Base-by-base conservation (phyloP, 805 yeast species). In the Torulaspora maleeae region DNA sequence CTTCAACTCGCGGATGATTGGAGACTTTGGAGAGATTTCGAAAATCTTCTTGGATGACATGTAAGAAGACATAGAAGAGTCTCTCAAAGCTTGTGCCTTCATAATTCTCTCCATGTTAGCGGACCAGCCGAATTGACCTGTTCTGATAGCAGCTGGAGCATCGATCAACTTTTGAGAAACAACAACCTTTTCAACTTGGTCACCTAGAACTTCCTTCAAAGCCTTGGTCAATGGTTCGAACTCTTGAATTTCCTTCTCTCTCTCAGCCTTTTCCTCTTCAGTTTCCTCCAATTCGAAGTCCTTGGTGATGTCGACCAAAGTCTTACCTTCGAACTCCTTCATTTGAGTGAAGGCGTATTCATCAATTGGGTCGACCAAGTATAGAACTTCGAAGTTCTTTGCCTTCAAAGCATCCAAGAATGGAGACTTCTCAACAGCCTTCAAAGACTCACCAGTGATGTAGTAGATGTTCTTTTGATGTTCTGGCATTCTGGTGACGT, bases 31-130 rank as follows among this genome's bases (percentile, higher is more conserved):
- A 64, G 98, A 91, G 60, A 93, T 89, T 80, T 93, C 99, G 65
- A 93, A 88, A 68, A 93, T 93, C 84, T 93, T 93, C 89, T 93
- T 93, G 46, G 99, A 93, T 39, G 98, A 85, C 99, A 93, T 93
- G 93, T 93, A 93, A 53, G 96, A 82, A 34, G 98, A 89, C 99
- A 93, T 93, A 61, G 95, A 80, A 62, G 95, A 86, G 74, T 93
- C 99, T 79, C 98, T 89, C 66, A 93, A 78, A 63, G 99, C 99
- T 80, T 93, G 99, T 53, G 99, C 99, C 81, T 93, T 93, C 99
- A 93, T 93, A 81, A 93, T 93, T 85, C 99, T 91, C 80, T 93
- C 99, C 99, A 93, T 93, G 81, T 93, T 93, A 67, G 99, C 99
- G 60, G 99, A 93, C 99, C 99, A 93, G 72, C 99, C 99, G 73